These are phyloP conservation scores for Aspergillus mulundensis DNA, from an alignment of 495 filamentous ascomycete species.

Conservation along the genomic window DNA sequence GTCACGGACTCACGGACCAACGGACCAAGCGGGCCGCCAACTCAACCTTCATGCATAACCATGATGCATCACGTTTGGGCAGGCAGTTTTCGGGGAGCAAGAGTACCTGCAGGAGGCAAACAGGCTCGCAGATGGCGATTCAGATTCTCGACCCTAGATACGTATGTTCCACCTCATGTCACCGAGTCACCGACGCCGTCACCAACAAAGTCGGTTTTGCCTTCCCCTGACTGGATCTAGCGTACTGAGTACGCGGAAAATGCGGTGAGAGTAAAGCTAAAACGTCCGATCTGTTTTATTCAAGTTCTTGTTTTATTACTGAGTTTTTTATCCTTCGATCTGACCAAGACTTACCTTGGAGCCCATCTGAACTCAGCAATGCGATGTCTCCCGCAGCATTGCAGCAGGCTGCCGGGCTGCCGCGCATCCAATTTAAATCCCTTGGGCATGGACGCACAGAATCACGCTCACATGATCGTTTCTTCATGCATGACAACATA, in stretches of 20 bases:
- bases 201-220: conserved; percentile 1
- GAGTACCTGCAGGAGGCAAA: conserved; percentile 20
- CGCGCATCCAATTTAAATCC: conserved; percentile 5
- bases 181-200: conserved; percentile 10
- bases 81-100: conserved; percentile 8
- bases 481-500: conserved; percentile 37
- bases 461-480: conserved; percentile 36
- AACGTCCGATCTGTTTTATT: neutral
- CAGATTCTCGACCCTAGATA: neutral
- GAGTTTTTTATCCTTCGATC: neutral
- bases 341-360: neutral
- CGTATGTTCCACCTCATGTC: conserved; percentile 10
- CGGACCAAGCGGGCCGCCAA: conserved; percentile 5
- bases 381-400: conserved; percentile 11
- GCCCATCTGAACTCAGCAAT: neutral
- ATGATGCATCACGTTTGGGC: conserved; percentile 9
- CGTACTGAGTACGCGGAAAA: conserved; percentile 13
- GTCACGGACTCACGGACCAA: too few relatives aligned
- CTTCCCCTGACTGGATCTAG: conserved; percentile 9
- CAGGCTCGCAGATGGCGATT: conserved; percentile 4
- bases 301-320: neutral
- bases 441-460: conserved; percentile 1
- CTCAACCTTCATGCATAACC: conserved; percentile 16
- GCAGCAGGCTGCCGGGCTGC: conserved; percentile 13
- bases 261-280: conserved; percentile 17